Base-by-base conservation (phyloP, 305 asterid genomes). In the Rubia occidens region DNA sequence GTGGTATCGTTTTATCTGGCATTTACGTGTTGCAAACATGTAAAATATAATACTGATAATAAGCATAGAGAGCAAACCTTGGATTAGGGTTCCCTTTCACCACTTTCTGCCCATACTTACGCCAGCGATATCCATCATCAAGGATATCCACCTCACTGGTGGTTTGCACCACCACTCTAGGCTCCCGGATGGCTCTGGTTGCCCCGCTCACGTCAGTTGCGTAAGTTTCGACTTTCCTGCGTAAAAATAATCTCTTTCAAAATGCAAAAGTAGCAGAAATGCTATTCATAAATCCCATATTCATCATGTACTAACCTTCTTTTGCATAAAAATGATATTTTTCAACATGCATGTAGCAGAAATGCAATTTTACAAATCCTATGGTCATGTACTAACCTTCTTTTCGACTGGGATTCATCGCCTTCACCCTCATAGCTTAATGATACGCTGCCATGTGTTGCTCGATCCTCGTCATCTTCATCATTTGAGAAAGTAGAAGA, bases 41-140 rank as follows among this genome's bases (percentile, higher is more conserved):
- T 55, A 18, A 14, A 37, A 43, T 11, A 1, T 37, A 40, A 59
- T 11, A 17, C 4, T 39, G 37, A 4, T 53, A 9, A 13, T 21
- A 51, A 69, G 64, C 49, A 74, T 21, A 68, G 55, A 71, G 14
- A 70, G 61, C 49, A 42, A 70, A 91, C 98, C 98, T 91, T 72
- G 98, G 98, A 77, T 91, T 89, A 60, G 98, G 98, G 78, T 91
- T 91, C 79, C 98, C 98, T 78, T 91, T 91, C 58, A 91, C 98
- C 15, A 91, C 95, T 77, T 91, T 91, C 81, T 89, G 96, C 65
- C 98, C 98, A 43, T 91, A 91, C 73, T 91, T 91, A 73, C 96
- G 96, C 98, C 98, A 91, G 73, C 95, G 89, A 60, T 89, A 91
- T 26, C 98, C 98, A 71, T 91, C 98, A 21, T 89, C 98, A 61